phyloP scores from a whole-genome alignment of 1,284 basidiomycete species.

The Tylopilus microsporus region DNA sequence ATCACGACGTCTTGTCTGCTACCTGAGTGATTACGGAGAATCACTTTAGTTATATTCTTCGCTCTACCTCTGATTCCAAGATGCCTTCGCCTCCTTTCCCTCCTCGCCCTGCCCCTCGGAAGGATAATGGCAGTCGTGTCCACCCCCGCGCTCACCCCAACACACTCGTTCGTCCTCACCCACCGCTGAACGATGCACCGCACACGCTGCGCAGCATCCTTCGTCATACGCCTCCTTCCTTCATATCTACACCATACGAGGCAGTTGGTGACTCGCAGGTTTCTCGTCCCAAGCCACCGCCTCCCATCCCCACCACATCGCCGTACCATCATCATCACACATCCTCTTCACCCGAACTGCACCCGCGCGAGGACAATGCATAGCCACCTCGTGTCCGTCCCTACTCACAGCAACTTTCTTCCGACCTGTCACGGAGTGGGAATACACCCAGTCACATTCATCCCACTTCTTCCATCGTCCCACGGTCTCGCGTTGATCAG shows the following conservation, averaged over 20 bases:
- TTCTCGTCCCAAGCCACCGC: slow-evolving; percentile 8
- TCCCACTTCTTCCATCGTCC: slow-evolving; percentile 9
- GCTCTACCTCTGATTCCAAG: neutral
- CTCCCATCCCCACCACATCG: slow-evolving; percentile 10
- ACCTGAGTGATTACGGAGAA: neutral
- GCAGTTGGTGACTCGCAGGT: neutral
- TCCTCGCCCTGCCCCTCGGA: slow-evolving; percentile 14
- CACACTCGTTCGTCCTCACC: neutral
- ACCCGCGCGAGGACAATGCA: slow-evolving; percentile 20
- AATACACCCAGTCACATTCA: neutral
- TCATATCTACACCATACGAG: slow-evolving; percentile 3
- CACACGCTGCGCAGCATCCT: slow-evolving; percentile 20
- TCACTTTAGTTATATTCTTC: neutral
- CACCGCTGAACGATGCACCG: slow-evolving; percentile 8
- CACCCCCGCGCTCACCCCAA: slow-evolving; percentile 4
- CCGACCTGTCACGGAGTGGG: slow-evolving; percentile 5
- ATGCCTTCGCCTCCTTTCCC: slow-evolving; percentile 23
- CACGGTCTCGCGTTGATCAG: slow-evolving; percentile 12
- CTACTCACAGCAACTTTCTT: slow-evolving; percentile 14
- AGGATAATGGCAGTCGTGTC: slow-evolving; percentile 7
- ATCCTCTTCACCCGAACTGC: slow-evolving; percentile 25
- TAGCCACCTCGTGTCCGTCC: slow-evolving; percentile 23
- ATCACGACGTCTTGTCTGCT: neutral
- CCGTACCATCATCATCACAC: slow-evolving; percentile 23
- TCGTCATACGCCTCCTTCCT: slow-evolving; percentile 12